A percentile compares a stretch with the other conserved stretches of the same genome.
These are phyloP conservation scores for Penicillium longicatenatum DNA, from an alignment of 495 filamentous ascomycete species.

Conservation along the genomic window DNA sequence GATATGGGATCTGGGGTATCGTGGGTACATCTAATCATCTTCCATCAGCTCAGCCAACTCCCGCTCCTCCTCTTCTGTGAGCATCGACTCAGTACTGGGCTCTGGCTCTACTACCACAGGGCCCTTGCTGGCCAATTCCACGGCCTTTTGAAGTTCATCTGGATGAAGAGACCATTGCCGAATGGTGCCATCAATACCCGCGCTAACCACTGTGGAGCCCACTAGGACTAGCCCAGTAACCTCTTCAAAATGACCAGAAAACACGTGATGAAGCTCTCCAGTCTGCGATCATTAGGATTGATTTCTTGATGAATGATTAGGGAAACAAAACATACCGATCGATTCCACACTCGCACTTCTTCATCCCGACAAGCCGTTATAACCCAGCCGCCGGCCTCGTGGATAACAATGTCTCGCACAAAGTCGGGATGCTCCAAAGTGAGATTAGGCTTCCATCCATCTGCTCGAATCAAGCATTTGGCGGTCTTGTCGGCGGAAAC, in stretches of 20 bases:
- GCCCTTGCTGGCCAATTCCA: slow-evolving; percentile 57
- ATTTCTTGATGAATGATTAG: slow-evolving; percentile 19
- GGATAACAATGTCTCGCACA: slow-evolving; percentile 76
- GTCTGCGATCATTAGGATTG: slow-evolving; percentile 37
- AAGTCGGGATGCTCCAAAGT: slow-evolving; percentile 82
- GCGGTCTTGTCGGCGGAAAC: slow-evolving; percentile 83
- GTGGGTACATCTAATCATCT: slow-evolving; percentile 42
- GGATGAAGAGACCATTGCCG: slow-evolving; percentile 75
- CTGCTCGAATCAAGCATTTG: slow-evolving; percentile 68
- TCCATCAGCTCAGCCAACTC: slow-evolving; percentile 89
- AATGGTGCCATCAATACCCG: slow-evolving; percentile 85
- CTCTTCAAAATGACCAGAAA: slow-evolving; percentile 89
- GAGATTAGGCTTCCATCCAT: slow-evolving; percentile 69
- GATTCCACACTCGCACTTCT: slow-evolving; percentile 87
- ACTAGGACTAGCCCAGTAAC: slow-evolving; percentile 77
- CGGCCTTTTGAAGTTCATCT: slow-evolving; percentile 62
- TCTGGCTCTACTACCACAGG: slow-evolving; percentile 48
- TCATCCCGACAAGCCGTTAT: slow-evolving; percentile 90
- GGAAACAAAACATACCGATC: slow-evolving; percentile 44
- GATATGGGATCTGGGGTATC: slow-evolving; percentile 4
- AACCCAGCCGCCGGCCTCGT: slow-evolving; percentile 75
- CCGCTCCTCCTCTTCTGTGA: slow-evolving; percentile 81
- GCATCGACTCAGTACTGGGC: slow-evolving; percentile 48
- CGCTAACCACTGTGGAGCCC: slow-evolving; percentile 67
- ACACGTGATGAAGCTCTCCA: slow-evolving; percentile 74